Evolutionary conservation across 2,329 filamentous ascomycete species (phyloP).

Genomic region (Colletotrichum tamarilloi): DNA sequence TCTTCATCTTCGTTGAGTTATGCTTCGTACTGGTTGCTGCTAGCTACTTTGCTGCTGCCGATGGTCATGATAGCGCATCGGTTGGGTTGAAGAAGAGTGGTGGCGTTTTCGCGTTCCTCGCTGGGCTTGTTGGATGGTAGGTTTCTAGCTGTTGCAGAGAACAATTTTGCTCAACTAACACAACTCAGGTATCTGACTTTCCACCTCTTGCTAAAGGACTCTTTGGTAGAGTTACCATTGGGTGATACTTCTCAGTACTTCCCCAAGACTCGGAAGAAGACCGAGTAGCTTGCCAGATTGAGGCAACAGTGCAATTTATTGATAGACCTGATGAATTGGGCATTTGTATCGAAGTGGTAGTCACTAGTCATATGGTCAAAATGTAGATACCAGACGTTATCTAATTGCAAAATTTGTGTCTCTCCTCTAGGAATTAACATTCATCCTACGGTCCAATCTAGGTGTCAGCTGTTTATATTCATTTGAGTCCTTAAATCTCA

Average conservation of each 20-base stretch:
- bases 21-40: slow-evolving; percentile 39
- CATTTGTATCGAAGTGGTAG: too few relatives aligned
- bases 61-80: slow-evolving; percentile 35
- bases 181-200: slow-evolving; percentile 40
- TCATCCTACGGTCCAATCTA: too few relatives aligned
- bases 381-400: too few relatives aligned
- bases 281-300: neutral
- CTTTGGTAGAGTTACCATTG: slow-evolving; percentile 39
- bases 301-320: too few relatives aligned
- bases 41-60: slow-evolving; percentile 42
- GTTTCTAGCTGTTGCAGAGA: neutral
- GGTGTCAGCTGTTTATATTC: too few relatives aligned
- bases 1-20: slow-evolving; percentile 40
- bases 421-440: too few relatives aligned
- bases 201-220: slow-evolving; percentile 40
- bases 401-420: too few relatives aligned
- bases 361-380: too few relatives aligned
- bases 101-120: slow-evolving; percentile 41
- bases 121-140: slow-evolving; percentile 42
- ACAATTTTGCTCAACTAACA: neutral
- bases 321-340: too few relatives aligned
- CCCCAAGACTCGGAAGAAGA: slow-evolving; percentile 34
- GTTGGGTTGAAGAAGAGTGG: slow-evolving; percentile 38
- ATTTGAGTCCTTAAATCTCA: too few relatives aligned
- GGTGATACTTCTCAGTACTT: slow-evolving; percentile 42